These are phyloP conservation scores for Leccinum broughii DNA, from an alignment of 768 basidiomycete genomes.

Conservation along the genomic window DNA sequence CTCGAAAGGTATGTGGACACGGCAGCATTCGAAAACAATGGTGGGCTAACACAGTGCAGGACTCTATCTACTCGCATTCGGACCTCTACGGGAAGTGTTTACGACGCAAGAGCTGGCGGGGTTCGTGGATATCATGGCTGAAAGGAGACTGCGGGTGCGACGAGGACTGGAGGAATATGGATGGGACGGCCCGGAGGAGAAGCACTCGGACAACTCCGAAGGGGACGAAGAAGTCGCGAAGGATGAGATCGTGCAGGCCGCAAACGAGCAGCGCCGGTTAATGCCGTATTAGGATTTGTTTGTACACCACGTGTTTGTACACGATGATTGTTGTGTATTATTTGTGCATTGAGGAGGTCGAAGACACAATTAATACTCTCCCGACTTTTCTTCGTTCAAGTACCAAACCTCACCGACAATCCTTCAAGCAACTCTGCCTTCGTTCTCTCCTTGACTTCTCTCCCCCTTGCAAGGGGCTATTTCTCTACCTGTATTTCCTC, in stretches of 20 bases:
- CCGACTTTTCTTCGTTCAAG: slow-evolving; percentile 40
- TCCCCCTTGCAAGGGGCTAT: slow-evolving; percentile 24
- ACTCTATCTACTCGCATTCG: slow-evolving; percentile 77
- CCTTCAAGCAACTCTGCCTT: slow-evolving; percentile 6
- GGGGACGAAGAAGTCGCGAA: slow-evolving; percentile 53
- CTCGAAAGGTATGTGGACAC: slow-evolving; percentile 54
- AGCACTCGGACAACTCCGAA: slow-evolving; percentile 20
- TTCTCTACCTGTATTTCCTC: slow-evolving; percentile 22
- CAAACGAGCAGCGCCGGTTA: not conserved
- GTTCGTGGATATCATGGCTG: slow-evolving; percentile 74
- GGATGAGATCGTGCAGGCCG: slow-evolving; percentile 22
- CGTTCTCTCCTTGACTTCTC: slow-evolving; percentile 7
- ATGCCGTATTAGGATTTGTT: slow-evolving; percentile 5
- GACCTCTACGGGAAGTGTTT: slow-evolving; percentile 65
- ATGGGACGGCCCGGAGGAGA: slow-evolving; percentile 10
- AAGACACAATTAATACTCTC: slow-evolving; percentile 21
- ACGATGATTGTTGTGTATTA: slow-evolving; percentile 19
- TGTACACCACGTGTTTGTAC: slow-evolving; percentile 21
- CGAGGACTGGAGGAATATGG: slow-evolving; percentile 53
- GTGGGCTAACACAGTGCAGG: slow-evolving; percentile 43
- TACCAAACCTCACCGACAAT: slow-evolving; percentile 17
- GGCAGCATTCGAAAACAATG: slow-evolving; percentile 1
- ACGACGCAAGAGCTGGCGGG: slow-evolving; percentile 55
- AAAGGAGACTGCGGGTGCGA: slow-evolving; percentile 66
- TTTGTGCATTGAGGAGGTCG: slow-evolving; percentile 41